Percentiles rank a stretch among this genome's conserved stretches.
These are phyloP conservation scores for Clathrus columnatus DNA, from an alignment of 768 basidiomycete species.

Conservation along the genomic window DNA sequence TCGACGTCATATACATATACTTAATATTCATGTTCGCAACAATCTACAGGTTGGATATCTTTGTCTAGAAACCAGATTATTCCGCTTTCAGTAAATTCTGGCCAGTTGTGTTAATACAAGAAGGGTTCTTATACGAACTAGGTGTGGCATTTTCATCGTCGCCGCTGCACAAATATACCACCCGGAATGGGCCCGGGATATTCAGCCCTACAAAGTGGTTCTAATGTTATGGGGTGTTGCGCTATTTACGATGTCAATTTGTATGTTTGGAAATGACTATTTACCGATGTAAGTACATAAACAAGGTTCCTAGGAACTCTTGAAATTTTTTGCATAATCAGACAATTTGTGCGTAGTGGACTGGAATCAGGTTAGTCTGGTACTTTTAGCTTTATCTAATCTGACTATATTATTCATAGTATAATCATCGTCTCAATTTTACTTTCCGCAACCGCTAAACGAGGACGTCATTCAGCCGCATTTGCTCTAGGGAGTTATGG, in stretches of 20 bases:
- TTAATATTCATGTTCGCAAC: neutral
- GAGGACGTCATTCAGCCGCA: conserved; percentile 42
- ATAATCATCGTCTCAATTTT: conserved; percentile 44
- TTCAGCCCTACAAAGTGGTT: conserved; percentile 48
- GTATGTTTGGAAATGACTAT: conserved; percentile 46
- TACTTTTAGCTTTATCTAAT: neutral
- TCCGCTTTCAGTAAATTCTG: conserved; percentile 58
- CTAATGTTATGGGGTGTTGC: conserved; percentile 53
- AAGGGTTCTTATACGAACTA: conserved; percentile 16
- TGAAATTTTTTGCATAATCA: conserved; percentile 19
- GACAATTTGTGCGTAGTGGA: conserved; percentile 56
- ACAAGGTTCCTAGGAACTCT: neutral
- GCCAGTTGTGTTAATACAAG: conserved; percentile 16
- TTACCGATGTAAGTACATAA: conserved; percentile 39
- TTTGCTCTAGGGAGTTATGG: conserved; percentile 55
- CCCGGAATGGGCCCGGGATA: conserved; percentile 50
- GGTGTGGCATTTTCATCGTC: conserved; percentile 53
- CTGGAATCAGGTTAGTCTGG: conserved; percentile 37
- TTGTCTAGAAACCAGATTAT: conserved; percentile 63
- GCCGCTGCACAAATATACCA: conserved; percentile 51
- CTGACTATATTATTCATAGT: neutral
- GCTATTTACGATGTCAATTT: conserved; percentile 37
- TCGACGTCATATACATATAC: neutral
- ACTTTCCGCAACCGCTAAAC: conserved; percentile 47
- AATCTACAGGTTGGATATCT: conserved; percentile 48